Evolutionary conservation across 116 monocot genomes (phyloP).

Genomic region (Zostera marina): DNA sequence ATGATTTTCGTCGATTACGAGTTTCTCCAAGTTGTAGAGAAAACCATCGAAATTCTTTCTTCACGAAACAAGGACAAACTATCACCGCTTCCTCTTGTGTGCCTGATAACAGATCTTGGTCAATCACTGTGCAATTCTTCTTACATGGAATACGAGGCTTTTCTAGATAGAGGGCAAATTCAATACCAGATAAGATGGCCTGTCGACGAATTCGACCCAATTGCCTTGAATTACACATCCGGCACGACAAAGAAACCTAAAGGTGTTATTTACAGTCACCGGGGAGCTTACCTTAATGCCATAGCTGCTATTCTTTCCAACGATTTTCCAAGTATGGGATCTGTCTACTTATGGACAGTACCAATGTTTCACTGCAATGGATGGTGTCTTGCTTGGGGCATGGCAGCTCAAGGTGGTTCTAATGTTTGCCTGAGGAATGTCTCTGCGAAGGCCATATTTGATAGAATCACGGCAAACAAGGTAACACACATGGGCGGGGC

Average conservation of each 20-base stretch:
- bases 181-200: slow-evolving; percentile 50
- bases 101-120: slow-evolving; percentile 20
- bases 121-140: not conserved
- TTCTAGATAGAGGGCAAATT: slow-evolving; percentile 18
- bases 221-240: slow-evolving; percentile 71
- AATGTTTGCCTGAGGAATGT: slow-evolving; percentile 54
- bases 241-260: slow-evolving; percentile 84
- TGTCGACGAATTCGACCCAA: slow-evolving; percentile 50
- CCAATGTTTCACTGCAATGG: slow-evolving; percentile 94
- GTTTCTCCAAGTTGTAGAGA: slow-evolving; percentile 27
- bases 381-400: slow-evolving; percentile 67
- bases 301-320: slow-evolving; percentile 32
- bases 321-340: slow-evolving; percentile 25
- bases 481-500: slow-evolving; percentile 76
- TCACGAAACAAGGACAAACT: not conserved
- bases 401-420: slow-evolving; percentile 56
- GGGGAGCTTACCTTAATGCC: slow-evolving; percentile 57
- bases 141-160: slow-evolving; percentile 39
- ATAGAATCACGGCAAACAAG: slow-evolving; percentile 25
- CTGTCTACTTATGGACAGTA: slow-evolving; percentile 58
- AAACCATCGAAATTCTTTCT: slow-evolving; percentile 29
- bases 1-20: slow-evolving; percentile 43
- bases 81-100: slow-evolving; percentile 13
- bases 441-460: slow-evolving; percentile 34
- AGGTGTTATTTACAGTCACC: slow-evolving; percentile 67